Conservation (phyloP, 148 eudicot genomes). For the Drosera capensis region DNA sequence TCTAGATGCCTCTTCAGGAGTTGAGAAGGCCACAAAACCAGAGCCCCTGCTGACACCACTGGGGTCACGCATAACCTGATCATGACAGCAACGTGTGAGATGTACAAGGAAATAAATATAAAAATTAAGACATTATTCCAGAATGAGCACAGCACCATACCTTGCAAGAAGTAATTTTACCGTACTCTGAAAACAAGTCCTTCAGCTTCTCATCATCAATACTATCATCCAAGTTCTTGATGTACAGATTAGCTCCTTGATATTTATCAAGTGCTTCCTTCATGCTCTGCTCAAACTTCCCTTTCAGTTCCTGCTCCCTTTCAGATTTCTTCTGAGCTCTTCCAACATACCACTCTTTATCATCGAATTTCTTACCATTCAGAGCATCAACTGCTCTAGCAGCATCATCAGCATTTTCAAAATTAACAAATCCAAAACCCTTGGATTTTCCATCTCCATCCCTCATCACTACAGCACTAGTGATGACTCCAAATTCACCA, state of each 20-base stretch:
- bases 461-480: conserved; percentile 80
- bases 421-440: conserved; percentile 92
- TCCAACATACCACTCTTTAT: conserved; percentile 89
- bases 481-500: conserved; percentile 60
- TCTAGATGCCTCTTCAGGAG: conserved; percentile 80
- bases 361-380: conserved; percentile 60
- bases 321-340: conserved; percentile 86
- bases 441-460: conserved; percentile 75
- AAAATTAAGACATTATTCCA: not conserved
- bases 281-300: conserved; percentile 49
- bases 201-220: conserved; percentile 66
- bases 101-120: not conserved
- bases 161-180: conserved; percentile 81
- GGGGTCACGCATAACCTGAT: conserved; percentile 81
- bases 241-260: conserved; percentile 60
- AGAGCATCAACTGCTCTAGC: conserved; percentile 65
- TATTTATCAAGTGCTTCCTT: conserved; percentile 61
- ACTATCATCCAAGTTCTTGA: conserved; percentile 82
- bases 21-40: conserved; percentile 85
- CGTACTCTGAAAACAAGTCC: conserved; percentile 59
- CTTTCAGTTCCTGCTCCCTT: conserved; percentile 61
- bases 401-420: conserved; percentile 81
- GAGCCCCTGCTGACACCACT: conserved; percentile 78
- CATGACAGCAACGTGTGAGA: not conserved
- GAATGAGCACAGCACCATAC: conserved; percentile 23